These are phyloP conservation scores for Coelastrella sp. DNA, from an alignment of 139 green algal genomes.

Conservation along the genomic window DNA sequence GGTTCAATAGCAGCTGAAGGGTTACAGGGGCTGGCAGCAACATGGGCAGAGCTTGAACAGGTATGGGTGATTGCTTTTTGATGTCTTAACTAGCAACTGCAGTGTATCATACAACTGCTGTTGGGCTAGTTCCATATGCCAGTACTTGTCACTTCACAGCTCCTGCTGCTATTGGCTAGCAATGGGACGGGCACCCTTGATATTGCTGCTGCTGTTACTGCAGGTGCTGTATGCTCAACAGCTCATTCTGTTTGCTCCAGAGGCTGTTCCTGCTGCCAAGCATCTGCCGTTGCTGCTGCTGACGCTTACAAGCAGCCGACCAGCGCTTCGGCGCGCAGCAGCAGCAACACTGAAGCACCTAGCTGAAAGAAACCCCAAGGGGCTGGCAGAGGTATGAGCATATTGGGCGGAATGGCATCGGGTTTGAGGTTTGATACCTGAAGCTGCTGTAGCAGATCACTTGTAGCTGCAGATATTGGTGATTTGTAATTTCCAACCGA, in stretches of 20 bases:
- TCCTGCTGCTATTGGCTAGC: too few species aligned
- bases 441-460: too few species aligned
- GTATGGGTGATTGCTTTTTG: constrained; percentile 7
- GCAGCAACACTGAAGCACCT: constrained; percentile 91
- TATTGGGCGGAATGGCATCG: too few species aligned
- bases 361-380: constrained; percentile 77
- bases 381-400: constrained; percentile 60
- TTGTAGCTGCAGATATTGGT: too few species aligned
- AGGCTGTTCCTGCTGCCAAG: constrained; percentile 73
- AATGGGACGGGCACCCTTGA: too few species aligned
- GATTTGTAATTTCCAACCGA: too few species aligned
- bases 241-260: constrained; percentile 93
- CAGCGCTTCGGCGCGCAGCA: constrained; percentile 83
- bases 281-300: constrained; percentile 80
- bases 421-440: too few species aligned
- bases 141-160: too few species aligned
- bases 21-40: constrained; percentile 22
- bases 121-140: too few species aligned
- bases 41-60: constrained; percentile 47
- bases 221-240: constrained; percentile 94
- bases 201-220: constrained; percentile 33
- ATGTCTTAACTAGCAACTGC: too few species aligned
- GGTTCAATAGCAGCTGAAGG: background rate
- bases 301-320: constrained; percentile 67
- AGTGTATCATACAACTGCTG: background rate